These are phyloP conservation scores for Mortierella antarctica DNA, from an alignment of 192 early-diverging fungal genomes.

Conservation along the genomic window DNA sequence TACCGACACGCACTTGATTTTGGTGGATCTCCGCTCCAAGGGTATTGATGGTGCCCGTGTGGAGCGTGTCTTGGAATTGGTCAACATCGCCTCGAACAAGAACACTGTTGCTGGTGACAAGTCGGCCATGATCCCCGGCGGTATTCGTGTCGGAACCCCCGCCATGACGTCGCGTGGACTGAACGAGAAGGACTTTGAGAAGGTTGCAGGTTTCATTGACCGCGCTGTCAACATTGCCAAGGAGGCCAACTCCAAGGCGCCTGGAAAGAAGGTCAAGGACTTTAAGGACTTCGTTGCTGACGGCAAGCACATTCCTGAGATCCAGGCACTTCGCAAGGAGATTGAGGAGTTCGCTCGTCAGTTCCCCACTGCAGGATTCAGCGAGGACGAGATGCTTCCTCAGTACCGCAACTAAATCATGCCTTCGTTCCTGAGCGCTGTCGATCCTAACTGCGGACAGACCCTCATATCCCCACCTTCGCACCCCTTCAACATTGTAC, in stretches of 20 bases:
- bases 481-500: neutral
- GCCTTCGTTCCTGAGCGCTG: neutral
- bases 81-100: conserved; percentile 98
- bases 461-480: too few relatives aligned
- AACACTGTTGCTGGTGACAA: conserved; percentile 99
- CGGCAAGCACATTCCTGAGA: conserved; percentile 64
- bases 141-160: conserved; percentile 94
- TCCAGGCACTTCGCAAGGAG: conserved; percentile 79
- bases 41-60: conserved; percentile 95
- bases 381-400: conserved; percentile 71
- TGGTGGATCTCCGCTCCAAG: conserved; percentile 87
- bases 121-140: conserved; percentile 91
- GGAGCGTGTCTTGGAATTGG: conserved; percentile 94
- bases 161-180: conserved; percentile 98
- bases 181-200: conserved; percentile 86
- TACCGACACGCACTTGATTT: conserved; percentile 95
- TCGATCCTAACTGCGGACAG: too few relatives aligned
- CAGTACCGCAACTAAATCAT: conserved; percentile 42
- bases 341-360: conserved; percentile 84
- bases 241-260: conserved; percentile 72
- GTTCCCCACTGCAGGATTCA: conserved; percentile 93
- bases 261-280: conserved; percentile 84
- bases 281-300: conserved; percentile 90
- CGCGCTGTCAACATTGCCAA: conserved; percentile 84
- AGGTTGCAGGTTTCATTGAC: conserved; percentile 88